Evolutionary conservation across 257 asterid genomes (phyloP), one percentile per base, ranked within the genome.

Genomic region (Parsonsia alboflavescens): DNA sequence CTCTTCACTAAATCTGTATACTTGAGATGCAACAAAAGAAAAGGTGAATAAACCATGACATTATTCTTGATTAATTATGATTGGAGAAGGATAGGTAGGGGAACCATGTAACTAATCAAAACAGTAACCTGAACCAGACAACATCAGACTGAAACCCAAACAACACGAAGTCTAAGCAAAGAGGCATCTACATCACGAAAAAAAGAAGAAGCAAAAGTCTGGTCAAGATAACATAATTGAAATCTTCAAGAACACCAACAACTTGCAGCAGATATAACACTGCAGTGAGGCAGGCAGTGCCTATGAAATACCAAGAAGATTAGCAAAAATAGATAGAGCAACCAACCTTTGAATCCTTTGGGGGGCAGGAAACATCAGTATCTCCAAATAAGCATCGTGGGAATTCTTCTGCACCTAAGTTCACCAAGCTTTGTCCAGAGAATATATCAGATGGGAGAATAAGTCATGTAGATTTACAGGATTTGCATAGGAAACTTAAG

Each of bases 371-470:
- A 76, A 19, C 26, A 58, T 26, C 13, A 76, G 45, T 57, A 30
- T 46, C 79, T 68, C 28, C 68, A 41, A 56, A 44, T 26, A 30
- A 24, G 61, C 70, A 67, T 46, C 17, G 33, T 33, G 4, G 10
- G 68, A 41, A 30, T 54, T 9, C 50, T 76, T 65, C 49, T 26
- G 26, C n/a, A 28, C 24, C 28, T 42, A 44, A 58, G 49, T 73
- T 62, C 54, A 19, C 50, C 46, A 61, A 63, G 71, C n/a, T 26
- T 54, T 53, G 74, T 67, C 62, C 24, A 57, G 79, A 57, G 74
- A 76, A 57, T 56, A 76, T 28, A 56, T 52, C 59, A 33, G 58
- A 53, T 54, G 69, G 44, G 68, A 21, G 73, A 21, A 44, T 56
- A 33, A 1, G 52, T 26, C 9, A 76, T 33, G 69, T 67, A 68